phyloP scores from a whole-genome alignment of 1,139 yeast genomes.

The Spathaspora sp. region DNA sequence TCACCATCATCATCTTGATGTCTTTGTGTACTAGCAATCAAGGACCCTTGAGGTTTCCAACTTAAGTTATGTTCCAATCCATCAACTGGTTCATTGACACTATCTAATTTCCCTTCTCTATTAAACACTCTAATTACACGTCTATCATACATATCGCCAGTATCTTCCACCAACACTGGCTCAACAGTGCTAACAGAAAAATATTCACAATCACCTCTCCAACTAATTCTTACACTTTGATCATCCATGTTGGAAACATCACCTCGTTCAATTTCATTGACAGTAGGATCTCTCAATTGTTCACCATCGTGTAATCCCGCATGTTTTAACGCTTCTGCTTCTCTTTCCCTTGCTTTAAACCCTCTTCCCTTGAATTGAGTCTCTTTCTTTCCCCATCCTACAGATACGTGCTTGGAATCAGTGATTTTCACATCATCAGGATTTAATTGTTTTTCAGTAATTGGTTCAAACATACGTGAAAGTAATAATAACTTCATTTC shows the following conservation, averaged over 20 bases:
- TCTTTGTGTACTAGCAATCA: slow-evolving; percentile 82
- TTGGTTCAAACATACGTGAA: slow-evolving; percentile 78
- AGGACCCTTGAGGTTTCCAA: slow-evolving; percentile 91
- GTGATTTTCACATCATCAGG: slow-evolving; percentile 60
- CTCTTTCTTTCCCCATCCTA: slow-evolving; percentile 98
- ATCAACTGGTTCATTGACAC: slow-evolving; percentile 90
- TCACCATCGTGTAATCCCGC: slow-evolving; percentile 61
- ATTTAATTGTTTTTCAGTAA: slow-evolving; percentile 60
- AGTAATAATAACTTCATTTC: slow-evolving; percentile 64
- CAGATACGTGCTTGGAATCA: slow-evolving; percentile 83
- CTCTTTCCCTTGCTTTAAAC: slow-evolving; percentile 77
- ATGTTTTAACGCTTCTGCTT: slow-evolving; percentile 55
- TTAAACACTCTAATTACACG: slow-evolving; percentile 83
- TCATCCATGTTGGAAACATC: slow-evolving; percentile 54
- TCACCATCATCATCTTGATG: slow-evolving; percentile 43
- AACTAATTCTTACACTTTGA: slow-evolving; percentile 53
- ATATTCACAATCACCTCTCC: slow-evolving; percentile 96
- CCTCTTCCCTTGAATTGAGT: slow-evolving; percentile 97
- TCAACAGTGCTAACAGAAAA: slow-evolving; percentile 72
- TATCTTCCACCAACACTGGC: slow-evolving; percentile 40
- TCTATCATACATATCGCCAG: slow-evolving; percentile 47
- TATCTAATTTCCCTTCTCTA: slow-evolving; percentile 74
- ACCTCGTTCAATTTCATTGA: slow-evolving; percentile 73
- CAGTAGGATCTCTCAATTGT: slow-evolving; percentile 85
- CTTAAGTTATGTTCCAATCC: slow-evolving; percentile 70